A percentile compares a stretch with the other conserved stretches of the same genome.
These are phyloP conservation scores for Hemileccinum rubropunctum DNA, from an alignment of 768 basidiomycete species.

Conservation along the genomic window DNA sequence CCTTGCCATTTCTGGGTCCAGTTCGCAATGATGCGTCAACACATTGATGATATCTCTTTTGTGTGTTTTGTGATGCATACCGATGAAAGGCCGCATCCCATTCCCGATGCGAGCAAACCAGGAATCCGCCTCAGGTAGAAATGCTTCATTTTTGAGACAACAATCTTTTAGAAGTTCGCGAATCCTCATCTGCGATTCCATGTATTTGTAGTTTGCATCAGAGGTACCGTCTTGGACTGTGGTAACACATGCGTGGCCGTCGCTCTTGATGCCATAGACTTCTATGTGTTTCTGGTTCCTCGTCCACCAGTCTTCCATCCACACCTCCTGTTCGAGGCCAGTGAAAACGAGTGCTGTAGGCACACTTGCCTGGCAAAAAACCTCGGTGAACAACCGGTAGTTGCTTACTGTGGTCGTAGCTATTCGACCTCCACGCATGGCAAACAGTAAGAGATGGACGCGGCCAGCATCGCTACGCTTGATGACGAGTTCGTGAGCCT, in stretches of 20 bases:
- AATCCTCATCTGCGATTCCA: slow-evolving; percentile 13
- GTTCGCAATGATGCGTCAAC: slow-evolving; percentile 6
- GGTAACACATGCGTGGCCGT: slow-evolving; percentile 24
- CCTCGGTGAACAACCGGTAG: slow-evolving; percentile 34
- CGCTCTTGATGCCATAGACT: slow-evolving; percentile 9
- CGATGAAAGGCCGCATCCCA: neutral
- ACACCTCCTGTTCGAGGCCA: slow-evolving; percentile 27
- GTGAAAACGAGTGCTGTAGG: slow-evolving; percentile 36
- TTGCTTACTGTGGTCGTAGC: slow-evolving; percentile 29
- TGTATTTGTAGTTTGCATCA: slow-evolving; percentile 1
- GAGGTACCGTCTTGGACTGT: neutral
- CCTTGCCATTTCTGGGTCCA: slow-evolving; percentile 6
- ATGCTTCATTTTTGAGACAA: neutral
- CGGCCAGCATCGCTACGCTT: slow-evolving; percentile 24
- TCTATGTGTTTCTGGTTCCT: slow-evolving; percentile 10
- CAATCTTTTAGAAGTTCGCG: slow-evolving; percentile 3
- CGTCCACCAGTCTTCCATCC: slow-evolving; percentile 26
- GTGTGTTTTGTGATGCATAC: neutral
- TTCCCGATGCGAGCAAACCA: neutral
- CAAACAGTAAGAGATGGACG: slow-evolving; percentile 37
- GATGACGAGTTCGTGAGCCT: slow-evolving; percentile 25
- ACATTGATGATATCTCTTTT: neutral
- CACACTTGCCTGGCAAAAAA: slow-evolving; percentile 34
- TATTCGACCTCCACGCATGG: slow-evolving; percentile 33
- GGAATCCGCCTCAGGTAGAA: too few relatives aligned